Evolutionary conservation across 345 rosid genomes (phyloP).

Genomic region (Euphorbia pulcherrima): DNA sequence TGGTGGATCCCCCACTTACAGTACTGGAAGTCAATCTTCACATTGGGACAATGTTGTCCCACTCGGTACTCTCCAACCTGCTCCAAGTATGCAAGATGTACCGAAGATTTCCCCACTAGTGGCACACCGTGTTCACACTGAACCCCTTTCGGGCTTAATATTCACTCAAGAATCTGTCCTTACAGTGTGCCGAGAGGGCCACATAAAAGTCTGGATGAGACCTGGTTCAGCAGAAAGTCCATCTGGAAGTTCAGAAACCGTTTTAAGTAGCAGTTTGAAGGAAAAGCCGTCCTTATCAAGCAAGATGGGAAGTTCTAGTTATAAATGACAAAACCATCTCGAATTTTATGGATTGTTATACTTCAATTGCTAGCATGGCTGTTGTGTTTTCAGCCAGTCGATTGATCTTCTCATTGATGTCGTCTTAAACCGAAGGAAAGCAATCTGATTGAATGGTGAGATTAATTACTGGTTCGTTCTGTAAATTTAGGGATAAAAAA

Average conservation of each 20-base stretch:
- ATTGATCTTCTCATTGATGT: conserved; percentile 24
- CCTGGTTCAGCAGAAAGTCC: conserved; percentile 64
- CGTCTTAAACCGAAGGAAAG: conserved; percentile 14
- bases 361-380: conserved; percentile 31
- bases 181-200: conserved; percentile 90
- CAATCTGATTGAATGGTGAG: conserved; percentile 27
- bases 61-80: conserved; percentile 80
- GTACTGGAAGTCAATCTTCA: conserved; percentile 94
- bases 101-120: conserved; percentile 89
- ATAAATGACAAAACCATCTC: conserved; percentile 49
- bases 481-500: conserved; percentile 37
- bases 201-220: conserved; percentile 91
- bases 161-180: conserved; percentile 88
- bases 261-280: conserved; percentile 59
- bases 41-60: conserved; percentile 91
- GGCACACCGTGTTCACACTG: conserved; percentile 85
- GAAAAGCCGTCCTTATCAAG: conserved; percentile 53
- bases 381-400: conserved; percentile 25
- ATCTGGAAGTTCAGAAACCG: conserved; percentile 49
- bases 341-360: conserved; percentile 24
- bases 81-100: conserved; percentile 87
- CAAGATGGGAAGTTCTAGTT: conserved; percentile 55
- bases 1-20: conserved; percentile 95
- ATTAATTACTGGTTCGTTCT: conserved; percentile 31
- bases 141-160: conserved; percentile 85